These are phyloP conservation scores for Pseudogymnoascus sp. DNA, from an alignment of 2,329 filamentous ascomycete genomes.

Conservation along the genomic window DNA sequence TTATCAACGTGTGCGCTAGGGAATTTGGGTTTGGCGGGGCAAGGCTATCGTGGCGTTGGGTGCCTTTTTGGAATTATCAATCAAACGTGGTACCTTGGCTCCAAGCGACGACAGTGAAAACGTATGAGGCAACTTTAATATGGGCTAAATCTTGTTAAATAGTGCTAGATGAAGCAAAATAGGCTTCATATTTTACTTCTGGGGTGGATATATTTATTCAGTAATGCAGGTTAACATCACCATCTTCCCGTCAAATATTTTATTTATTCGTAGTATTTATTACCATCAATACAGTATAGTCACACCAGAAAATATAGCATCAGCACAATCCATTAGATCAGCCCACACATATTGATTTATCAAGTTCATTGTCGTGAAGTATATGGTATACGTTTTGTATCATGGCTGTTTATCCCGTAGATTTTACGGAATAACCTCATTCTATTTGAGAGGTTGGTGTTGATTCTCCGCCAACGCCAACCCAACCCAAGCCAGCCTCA, in stretches of 20 bases:
- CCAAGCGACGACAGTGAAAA: background rate
- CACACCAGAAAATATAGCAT: background rate
- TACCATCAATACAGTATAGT: background rate
- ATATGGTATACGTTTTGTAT: background rate
- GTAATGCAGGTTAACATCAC: background rate
- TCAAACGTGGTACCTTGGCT: background rate
- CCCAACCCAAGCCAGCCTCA: background rate
- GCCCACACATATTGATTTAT: background rate
- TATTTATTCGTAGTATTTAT: background rate
- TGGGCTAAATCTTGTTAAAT: background rate
- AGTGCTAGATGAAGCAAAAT: background rate
- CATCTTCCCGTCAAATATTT: background rate
- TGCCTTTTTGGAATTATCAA: background rate
- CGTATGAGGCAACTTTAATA: background rate
- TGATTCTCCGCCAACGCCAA: background rate
- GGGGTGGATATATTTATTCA: background rate
- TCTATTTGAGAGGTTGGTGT: background rate
- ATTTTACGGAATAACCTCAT: background rate
- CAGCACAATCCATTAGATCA: background rate
- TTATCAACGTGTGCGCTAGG: constrained; percentile 3
- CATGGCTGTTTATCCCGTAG: background rate
- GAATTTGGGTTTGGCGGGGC: constrained; percentile 5
- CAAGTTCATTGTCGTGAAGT: background rate
- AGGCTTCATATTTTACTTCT: background rate
- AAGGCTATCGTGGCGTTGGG: constrained; percentile 2